Conservation (phyloP, 2,329 filamentous ascomycete species). For the Pleomassaria siparia region DNA sequence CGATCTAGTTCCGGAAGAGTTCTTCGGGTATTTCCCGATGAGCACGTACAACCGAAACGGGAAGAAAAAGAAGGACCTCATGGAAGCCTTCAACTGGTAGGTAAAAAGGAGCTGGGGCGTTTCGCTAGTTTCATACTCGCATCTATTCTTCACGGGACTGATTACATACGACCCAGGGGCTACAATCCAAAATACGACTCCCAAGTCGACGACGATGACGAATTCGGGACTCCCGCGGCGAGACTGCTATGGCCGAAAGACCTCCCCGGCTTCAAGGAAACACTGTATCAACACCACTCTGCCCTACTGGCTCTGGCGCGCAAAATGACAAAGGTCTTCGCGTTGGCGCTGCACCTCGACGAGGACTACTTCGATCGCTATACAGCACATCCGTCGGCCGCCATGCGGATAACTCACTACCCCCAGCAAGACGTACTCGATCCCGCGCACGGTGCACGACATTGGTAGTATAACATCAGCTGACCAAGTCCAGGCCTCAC, state of each 20-base stretch:
- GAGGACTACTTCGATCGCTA: constrained; percentile 60
- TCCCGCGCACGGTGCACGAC: background rate
- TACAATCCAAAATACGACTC: constrained; percentile 21
- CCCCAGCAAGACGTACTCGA: constrained; percentile 9
- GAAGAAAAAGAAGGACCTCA: constrained; percentile 48
- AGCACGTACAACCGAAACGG: constrained; percentile 52
- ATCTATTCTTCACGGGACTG: background rate
- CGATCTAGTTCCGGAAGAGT: constrained; percentile 39
- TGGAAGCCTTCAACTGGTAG: constrained; percentile 28
- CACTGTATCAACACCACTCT: constrained; percentile 52
- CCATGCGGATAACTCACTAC: constrained; percentile 27
- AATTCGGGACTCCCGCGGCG: constrained; percentile 6
- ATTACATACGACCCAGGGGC: constrained; percentile 1
- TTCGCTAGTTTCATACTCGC: no score
- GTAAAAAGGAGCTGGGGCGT: no score
- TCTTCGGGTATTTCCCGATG: constrained; percentile 39
- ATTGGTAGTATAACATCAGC: background rate
- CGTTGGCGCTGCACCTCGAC: constrained; percentile 55
- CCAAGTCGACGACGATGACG: constrained; percentile 9
- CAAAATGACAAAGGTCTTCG: constrained; percentile 55
- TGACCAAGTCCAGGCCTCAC: background rate
- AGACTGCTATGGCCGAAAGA: constrained; percentile 8
- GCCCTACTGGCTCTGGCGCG: constrained; percentile 55
- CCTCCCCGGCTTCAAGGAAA: constrained; percentile 52
- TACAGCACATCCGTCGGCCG: constrained; percentile 52